Conservation (phyloP, 768 basidiomycete genomes). For the Leccinum olivaceopallidum region DNA sequence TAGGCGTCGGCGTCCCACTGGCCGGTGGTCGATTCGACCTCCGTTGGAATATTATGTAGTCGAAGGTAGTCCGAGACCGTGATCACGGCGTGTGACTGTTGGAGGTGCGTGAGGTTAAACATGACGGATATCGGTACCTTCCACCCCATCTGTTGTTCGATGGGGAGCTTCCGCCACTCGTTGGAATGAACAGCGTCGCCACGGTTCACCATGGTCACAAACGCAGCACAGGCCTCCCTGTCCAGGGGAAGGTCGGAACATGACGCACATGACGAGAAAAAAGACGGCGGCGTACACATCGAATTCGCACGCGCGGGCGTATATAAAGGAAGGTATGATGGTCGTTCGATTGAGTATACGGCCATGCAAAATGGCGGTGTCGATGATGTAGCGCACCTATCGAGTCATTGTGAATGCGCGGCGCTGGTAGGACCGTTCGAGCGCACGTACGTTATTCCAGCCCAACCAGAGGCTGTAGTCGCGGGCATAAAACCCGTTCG, state of each 20-base stretch:
- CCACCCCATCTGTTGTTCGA: conserved; percentile 39
- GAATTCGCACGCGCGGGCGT: conserved; percentile 47
- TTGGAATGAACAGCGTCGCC: conserved; percentile 39
- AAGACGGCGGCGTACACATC: conserved; percentile 23
- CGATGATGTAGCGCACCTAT: conserved; percentile 51
- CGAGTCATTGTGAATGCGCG: not conserved
- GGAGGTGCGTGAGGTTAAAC: conserved; percentile 45
- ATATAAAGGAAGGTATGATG: conserved; percentile 46
- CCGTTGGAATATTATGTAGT: conserved; percentile 36
- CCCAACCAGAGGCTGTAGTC: conserved; percentile 51
- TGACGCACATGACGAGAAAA: not conserved
- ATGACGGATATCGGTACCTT: conserved; percentile 38
- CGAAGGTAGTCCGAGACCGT: conserved; percentile 44
- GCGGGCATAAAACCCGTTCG: conserved; percentile 46
- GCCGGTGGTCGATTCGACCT: conserved; percentile 38
- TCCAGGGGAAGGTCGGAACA: not conserved
- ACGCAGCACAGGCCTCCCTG: conserved; percentile 40
- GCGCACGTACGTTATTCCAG: conserved; percentile 44
- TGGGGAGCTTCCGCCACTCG: conserved; percentile 42
- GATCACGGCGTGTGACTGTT: conserved; percentile 37
- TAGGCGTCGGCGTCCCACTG: conserved; percentile 39
- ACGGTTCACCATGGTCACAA: conserved; percentile 46
- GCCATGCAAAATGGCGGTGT: conserved; percentile 45
- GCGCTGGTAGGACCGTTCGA: not conserved
- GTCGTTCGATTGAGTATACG: conserved; percentile 43